Base-by-base conservation (phyloP, 2,329 filamentous ascomycete genomes). In the Podosphaera xanthii region DNA sequence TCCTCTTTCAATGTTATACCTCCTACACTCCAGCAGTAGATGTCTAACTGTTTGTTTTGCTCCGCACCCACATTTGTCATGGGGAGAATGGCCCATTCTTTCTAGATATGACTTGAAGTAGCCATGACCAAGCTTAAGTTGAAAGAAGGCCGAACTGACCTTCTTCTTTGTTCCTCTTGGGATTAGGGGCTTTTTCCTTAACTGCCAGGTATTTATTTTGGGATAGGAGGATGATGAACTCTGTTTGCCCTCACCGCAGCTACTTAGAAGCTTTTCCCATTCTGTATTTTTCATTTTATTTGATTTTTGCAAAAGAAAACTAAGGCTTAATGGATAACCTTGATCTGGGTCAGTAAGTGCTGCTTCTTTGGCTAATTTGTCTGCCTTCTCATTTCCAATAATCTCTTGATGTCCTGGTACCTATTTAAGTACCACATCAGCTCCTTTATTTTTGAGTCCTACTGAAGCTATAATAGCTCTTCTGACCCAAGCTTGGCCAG, bases 191-290 rank as follows among this genome's bases (percentile, higher is more conserved):
- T 14, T 52, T 52, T 33, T 52, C 9, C 49, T 52, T 31, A 52
- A 31, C 14, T 71, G 0, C 77, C 78, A 0, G 78, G 79, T 44
- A 81, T 80, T 61, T 72, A 75, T 65, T 79, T 77, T 64, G 81
- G 74, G 61, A 79, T 67, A 60, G 79, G 76, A 0, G 81, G 72
- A 31, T 31, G 49, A 35, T 7, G 40, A 44, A 12, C 9, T 12
- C 10, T 6, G 10, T 8, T 10, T 40, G 36, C 36, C 36, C 36
- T 40, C 36, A 5, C 36, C 36, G 10, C 10, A 5, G 36, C 36
- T 40, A 40, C 36, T 40, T 35, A 22, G 30, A 22, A 50, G n/a
- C 22, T 50, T 31, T 33, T 52, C 30, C 49, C 49, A 52, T 14
- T 52, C 49, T 9, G 7, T 7, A 14, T 35, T 33, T 52, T 52